Evolutionary conservation across 108 stramenopile genomes (phyloP).

Genomic region (Cyclotella atomus): DNA sequence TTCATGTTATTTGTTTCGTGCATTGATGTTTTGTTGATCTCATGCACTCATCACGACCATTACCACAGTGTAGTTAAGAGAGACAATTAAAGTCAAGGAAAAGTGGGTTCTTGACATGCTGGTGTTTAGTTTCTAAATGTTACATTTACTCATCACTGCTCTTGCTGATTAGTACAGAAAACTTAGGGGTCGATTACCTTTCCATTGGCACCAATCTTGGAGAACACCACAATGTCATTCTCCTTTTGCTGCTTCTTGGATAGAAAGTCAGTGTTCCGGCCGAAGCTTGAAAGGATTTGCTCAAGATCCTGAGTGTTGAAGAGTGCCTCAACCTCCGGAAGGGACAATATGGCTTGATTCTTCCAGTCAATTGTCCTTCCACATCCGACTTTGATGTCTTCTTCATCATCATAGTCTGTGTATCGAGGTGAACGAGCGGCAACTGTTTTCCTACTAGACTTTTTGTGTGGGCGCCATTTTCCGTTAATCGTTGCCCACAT

Average conservation of each 20-base stretch:
- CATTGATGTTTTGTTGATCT: not conserved
- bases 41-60: conserved; percentile 4
- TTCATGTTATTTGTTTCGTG: not conserved
- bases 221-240: conserved; percentile 4
- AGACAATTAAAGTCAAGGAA: conserved; percentile 7
- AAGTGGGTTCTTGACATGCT: not conserved
- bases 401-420: not conserved
- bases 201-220: conserved; percentile 6
- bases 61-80: conserved; percentile 4
- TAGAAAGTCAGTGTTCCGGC: conserved; percentile 11
- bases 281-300: conserved; percentile 3
- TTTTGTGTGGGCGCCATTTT: conserved; percentile 1
- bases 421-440: not conserved
- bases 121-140: not conserved
- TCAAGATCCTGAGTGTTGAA: conserved; percentile 28
- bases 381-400: conserved; percentile 16
- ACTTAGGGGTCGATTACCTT: conserved; percentile 12
- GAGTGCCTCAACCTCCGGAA: conserved; percentile 23
- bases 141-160: not conserved
- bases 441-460: not conserved
- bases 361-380: conserved; percentile 24
- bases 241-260: conserved; percentile 23
- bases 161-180: not conserved
- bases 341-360: conserved; percentile 27
- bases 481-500: conserved; percentile 8